Evolutionary conservation across 2,329 filamentous ascomycete species (phyloP), one percentile per base, ranked within the genome.

Genomic region (Macroventuria anomochaeta): DNA sequence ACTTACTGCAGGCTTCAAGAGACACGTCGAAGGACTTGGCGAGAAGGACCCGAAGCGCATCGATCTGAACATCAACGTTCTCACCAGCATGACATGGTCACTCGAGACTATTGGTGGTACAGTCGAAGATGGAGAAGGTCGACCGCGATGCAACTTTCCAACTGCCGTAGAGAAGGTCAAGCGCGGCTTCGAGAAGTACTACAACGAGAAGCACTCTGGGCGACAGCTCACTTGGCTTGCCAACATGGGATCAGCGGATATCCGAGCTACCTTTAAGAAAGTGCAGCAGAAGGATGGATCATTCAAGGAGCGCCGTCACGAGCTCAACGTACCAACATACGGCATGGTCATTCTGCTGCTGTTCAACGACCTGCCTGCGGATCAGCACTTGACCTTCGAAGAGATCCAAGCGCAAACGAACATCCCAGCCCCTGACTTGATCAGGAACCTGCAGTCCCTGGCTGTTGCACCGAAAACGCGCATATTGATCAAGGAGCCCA

Each of bases 71-170:
- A 88, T 97, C 75, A 91, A 87, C 61, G 88, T 99, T 25, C 83
- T 99, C 32, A 97, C 93, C 0, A 93, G 88, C 63, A 97, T 96
- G 74, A 93, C 91, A 71, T 99, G 95, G 95, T 95, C 95, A 2
- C 85, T 92, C 62, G 93, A 97, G 65, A 85, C 91, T 11, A 92
- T 97, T 86, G 87, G 73, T 38, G 73, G 88, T 7, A 77, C 74
- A 21, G 85, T 55, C 63, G 81, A 71, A 65, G 83, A 77, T 65
- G 83, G 75, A 64, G 83, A 73, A 18, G 63, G 65, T 25, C 73
- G 69, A 55, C 77, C 72, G 65, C 79, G 69, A 44, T 91, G 89
- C 78, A 87, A 85, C 48, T 97, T 89, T 71, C 92, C 93, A 0
- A 75, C 83, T 0, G 85, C 89, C 31, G 85, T 97, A 42, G 85